Base-by-base conservation (phyloP, 208 protist genomes). In the Angomonas desouzai region DNA sequence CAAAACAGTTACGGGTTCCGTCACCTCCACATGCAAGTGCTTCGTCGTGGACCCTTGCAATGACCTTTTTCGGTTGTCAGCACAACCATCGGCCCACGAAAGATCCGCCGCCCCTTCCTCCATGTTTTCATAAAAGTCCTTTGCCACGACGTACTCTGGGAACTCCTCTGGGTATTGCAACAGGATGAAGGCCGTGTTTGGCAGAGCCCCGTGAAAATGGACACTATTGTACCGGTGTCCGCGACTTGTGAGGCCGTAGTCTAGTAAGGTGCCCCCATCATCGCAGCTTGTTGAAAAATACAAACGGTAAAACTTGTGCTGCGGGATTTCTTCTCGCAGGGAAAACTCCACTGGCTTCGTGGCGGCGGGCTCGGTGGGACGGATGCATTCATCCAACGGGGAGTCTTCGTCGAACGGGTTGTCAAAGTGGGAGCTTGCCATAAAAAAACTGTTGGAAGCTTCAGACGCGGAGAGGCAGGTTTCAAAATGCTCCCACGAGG, bases 31-130 rank as follows among this genome's bases (percentile, higher is more conserved):
- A 72, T 95, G 86, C 1, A 87, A 30, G 59, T 95, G 89, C 45
- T 82, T 84, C 23, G 89, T 86, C 1, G 89, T 95, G 7, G 79
- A 66, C 22, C 81, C 80, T 45, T 76, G 55, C 43, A 71, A 61
- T 7, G 82, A 89, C 13, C 86, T 81, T 67, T 83, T 77, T 10
- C 75, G 55, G 71, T 95, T 92, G 70, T 95, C 85, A 10, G 80
- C 78, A 28, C 62, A 36, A 13, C 83, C 78, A 49, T 63, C 49
- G 11, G 84, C 76, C 78, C 84, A 93, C 1, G 61, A 34, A 38
- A 47, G 64, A 28, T 45, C 48, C 30, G 43, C 48, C 30, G 43
- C 33, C 18, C n/a, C 29, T 1, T 20, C 33, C 23, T 0, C 63
- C 27, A 48, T 27, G 11, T 28, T 25, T 38, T 62, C 32, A 22